These are phyloP conservation scores for Fusarium caatingaense DNA, from an alignment of 2,329 filamentous ascomycete genomes.

Conservation along the genomic window DNA sequence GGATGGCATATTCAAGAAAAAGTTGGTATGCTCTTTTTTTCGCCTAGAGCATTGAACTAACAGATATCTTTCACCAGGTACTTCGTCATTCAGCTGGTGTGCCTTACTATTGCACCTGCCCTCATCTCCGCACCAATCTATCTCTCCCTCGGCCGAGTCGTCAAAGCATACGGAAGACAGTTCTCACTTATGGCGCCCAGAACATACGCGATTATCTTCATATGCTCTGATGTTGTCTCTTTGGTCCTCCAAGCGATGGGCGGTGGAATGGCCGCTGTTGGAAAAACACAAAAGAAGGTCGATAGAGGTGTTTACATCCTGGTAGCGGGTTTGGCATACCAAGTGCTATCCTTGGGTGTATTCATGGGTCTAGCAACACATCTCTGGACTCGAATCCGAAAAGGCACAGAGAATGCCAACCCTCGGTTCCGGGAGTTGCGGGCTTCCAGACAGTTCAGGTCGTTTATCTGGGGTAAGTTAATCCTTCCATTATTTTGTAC, in stretches of 20 bases:
- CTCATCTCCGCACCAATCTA: constrained; percentile 44
- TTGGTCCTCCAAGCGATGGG: constrained; percentile 35
- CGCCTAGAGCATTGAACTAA: not conserved
- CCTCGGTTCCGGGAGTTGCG: constrained; percentile 6
- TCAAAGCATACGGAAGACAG: constrained; percentile 34
- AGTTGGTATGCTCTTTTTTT: not conserved
- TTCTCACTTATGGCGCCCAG: constrained; percentile 29
- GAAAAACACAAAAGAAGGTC: constrained; percentile 7
- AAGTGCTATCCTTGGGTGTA: constrained; percentile 31
- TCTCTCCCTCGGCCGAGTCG: constrained; percentile 40
- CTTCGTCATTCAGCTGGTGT: constrained; percentile 35
- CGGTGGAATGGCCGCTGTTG: constrained; percentile 31
- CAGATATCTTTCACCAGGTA: not conserved
- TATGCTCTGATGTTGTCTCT: constrained; percentile 33
- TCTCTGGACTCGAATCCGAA: not conserved
- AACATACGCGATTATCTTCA: constrained; percentile 28
- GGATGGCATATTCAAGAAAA: constrained; percentile 1
- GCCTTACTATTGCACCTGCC: constrained; percentile 43
- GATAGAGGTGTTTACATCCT: constrained; percentile 33
- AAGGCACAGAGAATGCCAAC: not conserved
- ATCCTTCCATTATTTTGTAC: not conserved
- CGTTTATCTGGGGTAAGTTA: constrained; percentile 1
- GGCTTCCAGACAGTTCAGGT: constrained; percentile 14
- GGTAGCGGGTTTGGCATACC: constrained; percentile 33
- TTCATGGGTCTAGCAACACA: constrained; percentile 4